Conservation (phyloP, 2,329 filamentous ascomycete genomes). For the Verticillium albo-atrum region DNA sequence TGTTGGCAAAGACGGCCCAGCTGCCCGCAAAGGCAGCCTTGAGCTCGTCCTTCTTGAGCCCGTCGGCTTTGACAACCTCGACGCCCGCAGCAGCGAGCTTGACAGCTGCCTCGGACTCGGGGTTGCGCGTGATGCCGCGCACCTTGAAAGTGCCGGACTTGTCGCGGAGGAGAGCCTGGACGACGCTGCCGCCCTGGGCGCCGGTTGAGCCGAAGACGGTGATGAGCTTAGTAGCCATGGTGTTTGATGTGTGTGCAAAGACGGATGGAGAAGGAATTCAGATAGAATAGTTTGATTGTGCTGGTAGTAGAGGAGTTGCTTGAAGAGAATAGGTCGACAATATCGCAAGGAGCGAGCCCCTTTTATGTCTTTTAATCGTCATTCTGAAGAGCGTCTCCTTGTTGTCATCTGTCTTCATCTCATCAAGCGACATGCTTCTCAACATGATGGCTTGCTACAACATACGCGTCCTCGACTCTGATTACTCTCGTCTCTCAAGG, state of each 20-base stretch:
- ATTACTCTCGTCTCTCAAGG: background rate
- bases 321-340: background rate
- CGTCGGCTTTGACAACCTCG: conserved; percentile 25
- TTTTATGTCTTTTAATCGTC: background rate
- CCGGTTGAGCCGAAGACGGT: conserved; percentile 27
- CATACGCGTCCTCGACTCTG: background rate
- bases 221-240: conserved; percentile 21
- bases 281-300: background rate
- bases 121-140: conserved; percentile 22
- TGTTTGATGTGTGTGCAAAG: conserved; percentile 1
- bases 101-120: conserved; percentile 22
- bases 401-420: background rate
- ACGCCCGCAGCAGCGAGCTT: conserved; percentile 17
- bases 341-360: no score
- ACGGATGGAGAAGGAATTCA: background rate
- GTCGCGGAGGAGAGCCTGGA: conserved; percentile 23
- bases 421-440: background rate
- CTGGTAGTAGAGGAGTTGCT: background rate
- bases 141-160: conserved; percentile 19
- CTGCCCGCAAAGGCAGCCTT: conserved; percentile 22
- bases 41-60: conserved; percentile 16
- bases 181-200: conserved; percentile 23
- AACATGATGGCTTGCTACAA: no score
- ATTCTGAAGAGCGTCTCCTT: background rate
- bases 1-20: conserved; percentile 28